phyloP scores from a whole-genome alignment of 352 stramenopile species.

The Pythium volutum region DNA sequence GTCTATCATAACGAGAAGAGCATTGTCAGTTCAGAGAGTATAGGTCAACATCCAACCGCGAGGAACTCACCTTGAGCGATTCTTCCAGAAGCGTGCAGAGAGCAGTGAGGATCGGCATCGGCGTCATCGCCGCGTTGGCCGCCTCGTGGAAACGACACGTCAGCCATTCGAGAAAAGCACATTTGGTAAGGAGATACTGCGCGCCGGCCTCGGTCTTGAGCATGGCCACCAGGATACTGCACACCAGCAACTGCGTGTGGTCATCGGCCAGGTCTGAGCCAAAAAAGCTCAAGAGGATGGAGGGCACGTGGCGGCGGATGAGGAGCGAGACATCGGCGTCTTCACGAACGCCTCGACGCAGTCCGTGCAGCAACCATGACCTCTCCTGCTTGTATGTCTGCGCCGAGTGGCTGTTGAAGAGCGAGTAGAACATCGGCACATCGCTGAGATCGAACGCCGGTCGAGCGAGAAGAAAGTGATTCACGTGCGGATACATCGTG shows the following conservation, averaged over 20 bases:
- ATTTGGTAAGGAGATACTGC: slow-evolving; percentile 61
- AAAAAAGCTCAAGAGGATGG: slow-evolving; percentile 83
- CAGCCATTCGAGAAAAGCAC: slow-evolving; percentile 63
- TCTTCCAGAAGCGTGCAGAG: slow-evolving; percentile 41
- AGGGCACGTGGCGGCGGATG: slow-evolving; percentile 72
- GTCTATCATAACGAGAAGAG: slow-evolving; percentile 16
- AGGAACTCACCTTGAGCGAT: slow-evolving; percentile 28
- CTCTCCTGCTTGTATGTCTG: slow-evolving; percentile 79
- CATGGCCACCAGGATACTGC: slow-evolving; percentile 48
- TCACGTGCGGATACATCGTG: slow-evolving; percentile 74
- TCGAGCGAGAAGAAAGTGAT: slow-evolving; percentile 82
- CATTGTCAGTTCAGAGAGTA: not conserved
- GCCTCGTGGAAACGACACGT: slow-evolving; percentile 33
- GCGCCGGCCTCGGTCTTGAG: slow-evolving; percentile 48
- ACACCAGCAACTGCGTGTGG: slow-evolving; percentile 71
- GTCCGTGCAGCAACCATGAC: slow-evolving; percentile 76
- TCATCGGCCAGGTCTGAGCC: slow-evolving; percentile 69
- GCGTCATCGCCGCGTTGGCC: slow-evolving; percentile 1
- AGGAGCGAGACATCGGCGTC: slow-evolving; percentile 69
- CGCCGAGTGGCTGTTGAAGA: slow-evolving; percentile 78
- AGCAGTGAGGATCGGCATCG: slow-evolving; percentile 30
- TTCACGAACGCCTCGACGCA: slow-evolving; percentile 63
- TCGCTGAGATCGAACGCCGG: slow-evolving; percentile 73
- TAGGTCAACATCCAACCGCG: not conserved
- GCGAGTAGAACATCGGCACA: slow-evolving; percentile 87